These are phyloP conservation scores for Tanacetum coccineum DNA, from an alignment of 129 eudicot genomes.

Conservation along the genomic window DNA sequence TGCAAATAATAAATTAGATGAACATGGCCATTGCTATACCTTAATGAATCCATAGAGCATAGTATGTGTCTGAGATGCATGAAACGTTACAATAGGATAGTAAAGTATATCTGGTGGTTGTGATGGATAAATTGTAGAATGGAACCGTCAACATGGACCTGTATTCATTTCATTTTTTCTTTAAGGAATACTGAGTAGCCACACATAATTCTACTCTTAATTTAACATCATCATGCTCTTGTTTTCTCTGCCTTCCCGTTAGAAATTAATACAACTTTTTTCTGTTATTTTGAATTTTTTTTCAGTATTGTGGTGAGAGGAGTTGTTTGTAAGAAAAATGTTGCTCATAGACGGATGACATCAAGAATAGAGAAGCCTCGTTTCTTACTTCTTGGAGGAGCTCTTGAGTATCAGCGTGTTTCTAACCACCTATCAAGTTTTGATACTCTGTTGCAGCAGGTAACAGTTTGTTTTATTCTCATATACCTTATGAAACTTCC, in stretches of 20 bases:
- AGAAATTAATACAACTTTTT: constrained; percentile 1
- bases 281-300: constrained; percentile 5
- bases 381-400: constrained; percentile 87
- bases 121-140: no score
- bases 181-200: no score
- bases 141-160: no score
- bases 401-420: constrained; percentile 97
- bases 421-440: constrained; percentile 89
- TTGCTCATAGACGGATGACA: constrained; percentile 93
- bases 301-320: constrained; percentile 77
- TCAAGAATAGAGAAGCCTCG: constrained; percentile 83
- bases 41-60: no score
- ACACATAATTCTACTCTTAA: not conserved
- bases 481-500: constrained; percentile 10
- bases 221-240: constrained; percentile 16
- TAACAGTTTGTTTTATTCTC: constrained; percentile 19
- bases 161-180: no score
- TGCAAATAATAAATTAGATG: no score
- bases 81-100: no score
- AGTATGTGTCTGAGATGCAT: no score
- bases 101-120: no score
- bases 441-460: constrained; percentile 97
- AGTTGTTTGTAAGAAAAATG: constrained; percentile 95
- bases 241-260: no score
- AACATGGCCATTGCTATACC: no score